Conservation (phyloP, 768 basidiomycete genomes). For the Asterophora lycoperdoides region DNA sequence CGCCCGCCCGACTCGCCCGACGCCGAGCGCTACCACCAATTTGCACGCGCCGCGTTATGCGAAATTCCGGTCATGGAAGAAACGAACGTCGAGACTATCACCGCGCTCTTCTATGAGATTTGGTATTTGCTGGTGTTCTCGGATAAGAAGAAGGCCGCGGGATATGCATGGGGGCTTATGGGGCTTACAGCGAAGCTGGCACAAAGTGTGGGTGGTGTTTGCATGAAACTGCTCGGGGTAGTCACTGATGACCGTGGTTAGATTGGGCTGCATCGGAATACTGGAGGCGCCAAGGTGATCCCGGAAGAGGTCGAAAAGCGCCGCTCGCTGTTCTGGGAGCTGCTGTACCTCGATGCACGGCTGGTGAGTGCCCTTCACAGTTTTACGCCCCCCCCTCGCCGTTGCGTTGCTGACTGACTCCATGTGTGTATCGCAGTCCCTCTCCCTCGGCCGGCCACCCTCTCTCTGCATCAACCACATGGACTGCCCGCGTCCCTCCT, state of each 20-base stretch:
- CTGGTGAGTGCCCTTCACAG: slow-evolving; percentile 32
- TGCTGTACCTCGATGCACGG: slow-evolving; percentile 62
- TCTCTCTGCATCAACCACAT: slow-evolving; percentile 58
- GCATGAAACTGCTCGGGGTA: slow-evolving; percentile 30
- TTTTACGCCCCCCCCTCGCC: slow-evolving; percentile 18
- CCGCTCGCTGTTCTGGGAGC: slow-evolving; percentile 66
- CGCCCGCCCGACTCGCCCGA: slow-evolving; percentile 45
- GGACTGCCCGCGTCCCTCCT: slow-evolving; percentile 51
- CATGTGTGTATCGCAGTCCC: slow-evolving; percentile 32
- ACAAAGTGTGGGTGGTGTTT: slow-evolving; percentile 65
- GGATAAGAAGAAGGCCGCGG: slow-evolving; percentile 63
- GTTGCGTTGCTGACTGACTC: neutral
- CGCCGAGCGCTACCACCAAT: slow-evolving; percentile 55
- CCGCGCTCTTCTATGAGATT: slow-evolving; percentile 54
- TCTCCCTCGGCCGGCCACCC: slow-evolving; percentile 66
- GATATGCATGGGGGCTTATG: slow-evolving; percentile 52
- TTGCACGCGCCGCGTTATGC: slow-evolving; percentile 55
- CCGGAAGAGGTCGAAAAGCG: slow-evolving; percentile 69
- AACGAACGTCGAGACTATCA: slow-evolving; percentile 60
- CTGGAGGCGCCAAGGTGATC: slow-evolving; percentile 60
- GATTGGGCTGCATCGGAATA: slow-evolving; percentile 36
- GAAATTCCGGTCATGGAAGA: slow-evolving; percentile 66
- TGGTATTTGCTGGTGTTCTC: slow-evolving; percentile 71
- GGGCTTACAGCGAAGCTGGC: slow-evolving; percentile 57
- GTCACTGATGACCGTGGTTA: neutral